Conservation (phyloP, 2,329 filamentous ascomycete species). For the Colletotrichum shisoi region DNA sequence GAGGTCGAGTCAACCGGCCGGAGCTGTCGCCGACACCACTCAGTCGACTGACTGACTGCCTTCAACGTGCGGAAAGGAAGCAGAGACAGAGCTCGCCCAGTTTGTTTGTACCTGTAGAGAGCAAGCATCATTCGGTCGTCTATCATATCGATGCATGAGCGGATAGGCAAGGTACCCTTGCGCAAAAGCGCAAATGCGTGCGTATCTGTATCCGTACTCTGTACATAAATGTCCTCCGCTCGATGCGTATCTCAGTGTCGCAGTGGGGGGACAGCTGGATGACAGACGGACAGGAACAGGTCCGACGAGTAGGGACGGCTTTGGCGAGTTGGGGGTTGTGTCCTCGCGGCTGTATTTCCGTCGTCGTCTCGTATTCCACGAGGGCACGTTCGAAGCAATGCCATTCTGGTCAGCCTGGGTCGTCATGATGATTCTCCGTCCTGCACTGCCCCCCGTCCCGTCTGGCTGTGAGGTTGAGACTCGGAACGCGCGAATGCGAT, state of each 20-base stretch:
- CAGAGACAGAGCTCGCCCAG: background rate
- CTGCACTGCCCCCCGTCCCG: conserved; percentile 19
- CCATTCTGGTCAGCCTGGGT: conserved; percentile 11
- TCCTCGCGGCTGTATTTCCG: background rate
- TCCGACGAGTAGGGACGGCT: background rate
- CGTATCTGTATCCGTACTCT: no score
- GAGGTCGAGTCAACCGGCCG: conserved; percentile 2
- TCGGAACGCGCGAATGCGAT: background rate
- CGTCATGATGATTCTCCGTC: background rate
- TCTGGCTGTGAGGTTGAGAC: conserved; percentile 3
- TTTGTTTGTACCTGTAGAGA: background rate
- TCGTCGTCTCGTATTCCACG: conserved; percentile 5
- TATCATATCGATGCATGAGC: conserved; percentile 13
- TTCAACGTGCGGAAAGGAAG: conserved; percentile 1
- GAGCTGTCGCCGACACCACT: conserved; percentile 10
- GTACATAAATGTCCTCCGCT: conserved; percentile 1
- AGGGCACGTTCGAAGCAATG: no score
- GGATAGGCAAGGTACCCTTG: conserved; percentile 36
- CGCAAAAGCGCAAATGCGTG: background rate
- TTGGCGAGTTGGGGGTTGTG: background rate
- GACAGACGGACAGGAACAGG: conserved; percentile 9
- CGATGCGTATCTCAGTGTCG: conserved; percentile 3
- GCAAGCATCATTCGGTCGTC: conserved; percentile 1
- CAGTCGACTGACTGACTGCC: background rate
- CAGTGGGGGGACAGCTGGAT: conserved; percentile 12